phyloP scores from a whole-genome alignment of 1,284 basidiomycete genomes.

The Pseudozyma hubeiensis region DNA sequence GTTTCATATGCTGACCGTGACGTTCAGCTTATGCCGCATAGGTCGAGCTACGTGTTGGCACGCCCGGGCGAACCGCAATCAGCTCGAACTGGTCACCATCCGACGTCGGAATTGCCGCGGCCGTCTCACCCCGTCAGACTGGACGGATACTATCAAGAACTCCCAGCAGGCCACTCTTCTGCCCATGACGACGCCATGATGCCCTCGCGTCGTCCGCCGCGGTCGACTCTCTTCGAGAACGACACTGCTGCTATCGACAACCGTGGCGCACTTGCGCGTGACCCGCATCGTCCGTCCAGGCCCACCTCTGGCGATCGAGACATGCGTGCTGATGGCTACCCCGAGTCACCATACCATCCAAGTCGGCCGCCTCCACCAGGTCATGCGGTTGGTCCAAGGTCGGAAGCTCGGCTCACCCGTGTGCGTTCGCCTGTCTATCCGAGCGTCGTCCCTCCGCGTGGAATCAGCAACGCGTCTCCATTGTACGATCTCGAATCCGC shows the following conservation, averaged over 20 bases:
- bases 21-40: conserved; percentile 8
- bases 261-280: conserved; percentile 14
- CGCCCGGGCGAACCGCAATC: conserved; percentile 6
- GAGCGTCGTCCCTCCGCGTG: conserved; percentile 12
- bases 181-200: conserved; percentile 6
- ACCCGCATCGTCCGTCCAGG: conserved; percentile 15
- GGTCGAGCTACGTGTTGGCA: conserved; percentile 3
- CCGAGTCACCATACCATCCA: conserved; percentile 19
- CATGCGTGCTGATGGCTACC: conserved; percentile 14
- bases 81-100: conserved; percentile 14
- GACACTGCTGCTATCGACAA: conserved; percentile 2
- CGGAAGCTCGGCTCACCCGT: conserved; percentile 11
- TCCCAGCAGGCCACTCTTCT: conserved; percentile 1
- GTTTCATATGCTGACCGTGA: conserved; percentile 8
- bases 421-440: conserved; percentile 30
- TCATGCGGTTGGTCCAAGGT: conserved; percentile 17
- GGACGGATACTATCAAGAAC: conserved; percentile 26
- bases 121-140: conserved; percentile 14
- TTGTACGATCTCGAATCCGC: conserved; percentile 9
- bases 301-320: conserved; percentile 18
- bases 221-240: conserved; percentile 9
- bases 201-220: conserved; percentile 17
- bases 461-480: conserved; percentile 28
- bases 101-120: conserved; percentile 28
- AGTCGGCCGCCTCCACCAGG: conserved; percentile 2